phyloP scores from a whole-genome alignment of 805 yeast species.

The Candida silvatica region DNA sequence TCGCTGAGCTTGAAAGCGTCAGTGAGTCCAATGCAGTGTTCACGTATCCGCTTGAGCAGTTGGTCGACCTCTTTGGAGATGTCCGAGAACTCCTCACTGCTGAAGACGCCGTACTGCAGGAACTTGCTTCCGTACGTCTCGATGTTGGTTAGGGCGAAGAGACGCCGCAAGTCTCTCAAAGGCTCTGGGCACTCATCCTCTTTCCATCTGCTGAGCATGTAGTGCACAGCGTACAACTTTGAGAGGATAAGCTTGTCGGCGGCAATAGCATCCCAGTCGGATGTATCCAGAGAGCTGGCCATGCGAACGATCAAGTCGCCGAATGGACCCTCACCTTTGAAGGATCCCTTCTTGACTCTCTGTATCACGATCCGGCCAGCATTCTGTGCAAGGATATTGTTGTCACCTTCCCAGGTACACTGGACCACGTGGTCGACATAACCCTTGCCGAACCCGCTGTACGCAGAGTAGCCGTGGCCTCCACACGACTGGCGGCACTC shows the following conservation, averaged over 20 bases:
- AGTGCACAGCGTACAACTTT: constrained; percentile 43
- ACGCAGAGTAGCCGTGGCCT: constrained; percentile 94
- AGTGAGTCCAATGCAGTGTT: constrained; percentile 67
- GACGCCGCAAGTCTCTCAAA: constrained; percentile 45
- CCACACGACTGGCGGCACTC: constrained; percentile 93
- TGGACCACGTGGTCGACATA: constrained; percentile 95
- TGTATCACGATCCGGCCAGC: constrained; percentile 73
- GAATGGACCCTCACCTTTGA: constrained; percentile 27
- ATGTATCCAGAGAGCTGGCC: constrained; percentile 25
- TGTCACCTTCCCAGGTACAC: constrained; percentile 98
- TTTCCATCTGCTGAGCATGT: constrained; percentile 33
- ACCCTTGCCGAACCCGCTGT: constrained; percentile 84
- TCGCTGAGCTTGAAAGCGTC: constrained; percentile 82
- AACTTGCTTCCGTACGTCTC: constrained; percentile 68
- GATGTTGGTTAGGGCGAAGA: constrained; percentile 58
- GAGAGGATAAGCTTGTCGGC: constrained; percentile 37
- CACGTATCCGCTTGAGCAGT: constrained; percentile 45
- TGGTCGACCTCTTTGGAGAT: constrained; percentile 32
- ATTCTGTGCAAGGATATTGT: constrained; percentile 75
- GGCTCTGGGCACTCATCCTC: constrained; percentile 20
- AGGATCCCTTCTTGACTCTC: constrained; percentile 31
- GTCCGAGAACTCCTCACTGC: constrained; percentile 36
- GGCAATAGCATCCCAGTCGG: constrained; percentile 38
- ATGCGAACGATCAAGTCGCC: constrained; percentile 33
- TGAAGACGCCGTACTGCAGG: constrained; percentile 51